Evolutionary conservation across 805 yeast genomes (phyloP).

Genomic region (Ogataea paraovalis): DNA sequence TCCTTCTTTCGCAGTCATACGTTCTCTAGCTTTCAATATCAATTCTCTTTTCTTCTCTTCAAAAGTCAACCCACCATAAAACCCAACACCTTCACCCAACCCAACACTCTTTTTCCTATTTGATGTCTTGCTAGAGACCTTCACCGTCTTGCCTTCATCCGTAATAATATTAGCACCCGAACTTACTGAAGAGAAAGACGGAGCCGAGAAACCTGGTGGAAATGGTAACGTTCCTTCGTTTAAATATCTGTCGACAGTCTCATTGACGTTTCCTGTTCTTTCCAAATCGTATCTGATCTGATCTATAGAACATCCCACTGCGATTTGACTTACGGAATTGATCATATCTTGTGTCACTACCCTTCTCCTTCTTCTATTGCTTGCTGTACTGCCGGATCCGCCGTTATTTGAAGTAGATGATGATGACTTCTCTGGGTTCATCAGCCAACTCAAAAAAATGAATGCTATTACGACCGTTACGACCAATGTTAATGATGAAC

Average conservation of each 20-base stretch:
- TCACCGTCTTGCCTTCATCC: neutral
- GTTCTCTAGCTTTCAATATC: conserved; percentile 58
- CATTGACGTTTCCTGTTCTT: conserved; percentile 75
- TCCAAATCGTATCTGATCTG: conserved; percentile 74
- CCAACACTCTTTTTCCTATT: neutral
- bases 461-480: conserved; percentile 49
- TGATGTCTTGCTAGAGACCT: neutral
- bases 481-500: conserved; percentile 49
- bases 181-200: conserved; percentile 4
- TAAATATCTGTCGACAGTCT: conserved; percentile 69
- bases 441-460: conserved; percentile 61
- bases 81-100: conserved; percentile 13
- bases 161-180: neutral
- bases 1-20: conserved; percentile 36
- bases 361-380: conserved; percentile 6
- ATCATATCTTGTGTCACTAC: conserved; percentile 68
- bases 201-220: conserved; percentile 11
- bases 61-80: conserved; percentile 40
- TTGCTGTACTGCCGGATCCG: neutral
- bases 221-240: conserved; percentile 54
- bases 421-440: conserved; percentile 44
- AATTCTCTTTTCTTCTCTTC: conserved; percentile 50
- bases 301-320: conserved; percentile 63
- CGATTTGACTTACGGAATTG: conserved; percentile 78
- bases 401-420: neutral